A percentile compares a stretch with the other conserved stretches of the same genome.
phyloP scores from a whole-genome alignment of 108 stramenopile species.

The Skeletonema grethae region DNA sequence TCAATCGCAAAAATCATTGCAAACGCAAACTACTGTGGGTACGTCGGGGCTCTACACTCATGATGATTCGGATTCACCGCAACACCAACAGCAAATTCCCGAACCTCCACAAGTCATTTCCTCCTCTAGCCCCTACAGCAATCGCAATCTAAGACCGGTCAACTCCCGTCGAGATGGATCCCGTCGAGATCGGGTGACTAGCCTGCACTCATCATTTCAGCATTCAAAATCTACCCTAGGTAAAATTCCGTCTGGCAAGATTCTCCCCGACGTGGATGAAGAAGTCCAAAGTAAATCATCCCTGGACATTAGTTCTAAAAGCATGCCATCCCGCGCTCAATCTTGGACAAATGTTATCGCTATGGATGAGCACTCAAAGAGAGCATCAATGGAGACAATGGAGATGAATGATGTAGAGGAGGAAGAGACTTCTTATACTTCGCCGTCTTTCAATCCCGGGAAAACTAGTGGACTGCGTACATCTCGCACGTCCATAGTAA shows the following conservation, averaged over 20 bases:
- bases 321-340: neutral
- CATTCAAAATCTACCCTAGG: neutral
- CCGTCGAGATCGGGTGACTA: neutral
- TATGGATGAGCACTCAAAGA: neutral
- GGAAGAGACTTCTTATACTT: neutral
- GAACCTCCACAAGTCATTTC: neutral
- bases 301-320: neutral
- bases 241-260: neutral
- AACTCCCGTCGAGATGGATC: neutral
- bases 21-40: neutral
- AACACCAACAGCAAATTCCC: neutral
- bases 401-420: neutral
- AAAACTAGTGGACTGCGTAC: neutral
- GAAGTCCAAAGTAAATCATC: neutral
- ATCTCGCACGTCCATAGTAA: neutral
- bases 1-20: neutral
- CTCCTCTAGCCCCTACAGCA: neutral
- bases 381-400: constrained; percentile 1
- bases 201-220: neutral
- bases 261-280: neutral
- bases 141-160: neutral
- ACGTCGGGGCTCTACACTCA: neutral
- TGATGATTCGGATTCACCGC: neutral
- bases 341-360: neutral
- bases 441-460: neutral